phyloP scores from a whole-genome alignment of 768 basidiomycete species.

The Mycena pura region DNA sequence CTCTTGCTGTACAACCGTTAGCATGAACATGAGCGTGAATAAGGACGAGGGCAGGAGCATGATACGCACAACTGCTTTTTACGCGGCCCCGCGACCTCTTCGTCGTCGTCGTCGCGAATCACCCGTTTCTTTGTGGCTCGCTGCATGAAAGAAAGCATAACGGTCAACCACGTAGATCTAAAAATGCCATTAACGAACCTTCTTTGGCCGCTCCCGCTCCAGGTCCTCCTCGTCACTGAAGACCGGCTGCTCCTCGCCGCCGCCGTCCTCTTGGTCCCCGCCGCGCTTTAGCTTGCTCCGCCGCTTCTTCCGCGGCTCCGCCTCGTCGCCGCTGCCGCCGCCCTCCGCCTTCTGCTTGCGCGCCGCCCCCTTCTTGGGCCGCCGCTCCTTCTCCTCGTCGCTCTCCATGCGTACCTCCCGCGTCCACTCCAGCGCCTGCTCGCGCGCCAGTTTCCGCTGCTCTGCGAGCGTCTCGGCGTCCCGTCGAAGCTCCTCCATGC shows the following conservation, averaged over 20 bases:
- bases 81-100: slow-evolving; percentile 68
- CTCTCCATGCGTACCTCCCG: slow-evolving; percentile 70
- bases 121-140: slow-evolving; percentile 73
- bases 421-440: slow-evolving; percentile 83
- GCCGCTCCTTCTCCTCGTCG: slow-evolving; percentile 81
- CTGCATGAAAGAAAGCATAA: slow-evolving; percentile 33
- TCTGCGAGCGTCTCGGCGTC: slow-evolving; percentile 84
- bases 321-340: slow-evolving; percentile 58
- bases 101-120: slow-evolving; percentile 80
- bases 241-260: slow-evolving; percentile 66
- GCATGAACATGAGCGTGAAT: not conserved
- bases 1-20: slow-evolving; percentile 68
- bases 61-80: slow-evolving; percentile 78
- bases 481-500: slow-evolving; percentile 66
- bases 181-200: slow-evolving; percentile 50
- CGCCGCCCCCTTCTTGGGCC: slow-evolving; percentile 60
- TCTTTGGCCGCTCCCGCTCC: slow-evolving; percentile 73
- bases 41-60: not conserved
- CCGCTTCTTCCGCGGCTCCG: slow-evolving; percentile 75
- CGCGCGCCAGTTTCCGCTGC: slow-evolving; percentile 74
- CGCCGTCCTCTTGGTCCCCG: slow-evolving; percentile 55
- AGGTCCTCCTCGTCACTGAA: slow-evolving; percentile 77
- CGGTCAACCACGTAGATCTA: not conserved
- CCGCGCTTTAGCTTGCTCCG: slow-evolving; percentile 71
- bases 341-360: slow-evolving; percentile 61